Base-by-base conservation (phyloP, 2,329 filamentous ascomycete species). In the Cladosporium austrohemisphaericum region DNA sequence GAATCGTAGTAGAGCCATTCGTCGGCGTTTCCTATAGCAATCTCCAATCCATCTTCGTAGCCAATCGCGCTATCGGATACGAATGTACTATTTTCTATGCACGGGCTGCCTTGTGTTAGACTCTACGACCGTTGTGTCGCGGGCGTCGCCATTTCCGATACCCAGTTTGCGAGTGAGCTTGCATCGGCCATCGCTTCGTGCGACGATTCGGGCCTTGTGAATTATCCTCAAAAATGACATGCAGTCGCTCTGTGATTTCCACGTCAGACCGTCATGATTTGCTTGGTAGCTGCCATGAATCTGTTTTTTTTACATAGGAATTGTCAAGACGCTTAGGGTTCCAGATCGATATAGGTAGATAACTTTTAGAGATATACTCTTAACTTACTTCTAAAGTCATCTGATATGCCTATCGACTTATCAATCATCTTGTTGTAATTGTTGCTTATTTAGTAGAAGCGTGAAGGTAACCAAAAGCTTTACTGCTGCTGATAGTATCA, bases 401-500 rank as follows among this genome's bases (percentile, higher is more conserved):
- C n/a, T n/a, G n/a, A n/a, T n/a, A n/a, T n/a, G n/a, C n/a, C n/a
- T n/a, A n/a, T n/a, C n/a, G n/a, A n/a, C n/a, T n/a, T n/a, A n/a
- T n/a, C n/a, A n/a, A n/a, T n/a, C n/a, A n/a, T n/a, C n/a, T n/a
- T n/a, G n/a, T n/a, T n/a, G n/a, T n/a, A n/a, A n/a, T n/a, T n/a
- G n/a, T n/a, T n/a, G n/a, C n/a, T n/a, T n/a, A n/a, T n/a, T n/a
- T n/a, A n/a, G n/a, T n/a, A n/a, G n/a, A n/a, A n/a, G n/a, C n/a
- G n/a, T n/a, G n/a, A n/a, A n/a, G n/a, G n/a, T n/a, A n/a, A n/a
- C n/a, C n/a, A n/a, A n/a, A n/a, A n/a, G n/a, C n/a, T 77, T 78
- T 6, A 75, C 73, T 1, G 65, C 67, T 0, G 65, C 75, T 3
- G 71, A 74, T 2, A 76, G 60, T 14, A 72, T 56, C 13, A 78